These are phyloP conservation scores for Globisporangium spinosum DNA, from an alignment of 352 stramenopile genomes.

Conservation along the genomic window DNA sequence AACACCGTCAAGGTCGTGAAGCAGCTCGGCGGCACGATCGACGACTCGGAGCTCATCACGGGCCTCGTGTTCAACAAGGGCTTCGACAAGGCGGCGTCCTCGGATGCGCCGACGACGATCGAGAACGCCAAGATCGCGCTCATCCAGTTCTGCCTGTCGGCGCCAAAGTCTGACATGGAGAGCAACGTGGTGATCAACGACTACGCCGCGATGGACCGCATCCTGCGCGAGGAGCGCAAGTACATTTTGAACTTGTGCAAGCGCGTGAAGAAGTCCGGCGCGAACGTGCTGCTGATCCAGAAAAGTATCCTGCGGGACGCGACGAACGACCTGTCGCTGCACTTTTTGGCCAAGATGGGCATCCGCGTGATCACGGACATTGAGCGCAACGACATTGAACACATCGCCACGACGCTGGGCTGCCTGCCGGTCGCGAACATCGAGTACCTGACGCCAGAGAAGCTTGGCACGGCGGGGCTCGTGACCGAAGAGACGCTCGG, in stretches of 20 bases:
- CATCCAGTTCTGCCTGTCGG: constrained; percentile 99
- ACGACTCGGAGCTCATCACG: constrained; percentile 98
- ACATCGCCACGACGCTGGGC: constrained; percentile 96
- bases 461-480: constrained; percentile 93
- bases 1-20: constrained; percentile 97
- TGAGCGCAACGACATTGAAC: constrained; percentile 98
- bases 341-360: constrained; percentile 99
- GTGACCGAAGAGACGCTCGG: constrained; percentile 96
- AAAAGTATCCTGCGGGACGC: constrained; percentile 99
- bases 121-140: constrained; percentile 99
- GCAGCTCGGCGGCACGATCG: constrained; percentile 98
- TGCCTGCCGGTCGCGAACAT: constrained; percentile 97
- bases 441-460: constrained; percentile 96
- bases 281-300: constrained; percentile 99
- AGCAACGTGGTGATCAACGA: constrained; percentile 99
- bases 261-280: constrained; percentile 98
- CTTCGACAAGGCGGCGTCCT: constrained; percentile 77
- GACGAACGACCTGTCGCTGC: constrained; percentile 98
- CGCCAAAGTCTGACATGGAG: constrained; percentile 99
- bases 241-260: constrained; percentile 97
- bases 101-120: constrained; percentile 67
- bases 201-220: constrained; percentile 99
- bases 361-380: constrained; percentile 99
- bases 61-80: constrained; percentile 98
- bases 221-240: constrained; percentile 98